Base-by-base conservation (phyloP, 2,329 filamentous ascomycete species). In the Aspergillus persii region DNA sequence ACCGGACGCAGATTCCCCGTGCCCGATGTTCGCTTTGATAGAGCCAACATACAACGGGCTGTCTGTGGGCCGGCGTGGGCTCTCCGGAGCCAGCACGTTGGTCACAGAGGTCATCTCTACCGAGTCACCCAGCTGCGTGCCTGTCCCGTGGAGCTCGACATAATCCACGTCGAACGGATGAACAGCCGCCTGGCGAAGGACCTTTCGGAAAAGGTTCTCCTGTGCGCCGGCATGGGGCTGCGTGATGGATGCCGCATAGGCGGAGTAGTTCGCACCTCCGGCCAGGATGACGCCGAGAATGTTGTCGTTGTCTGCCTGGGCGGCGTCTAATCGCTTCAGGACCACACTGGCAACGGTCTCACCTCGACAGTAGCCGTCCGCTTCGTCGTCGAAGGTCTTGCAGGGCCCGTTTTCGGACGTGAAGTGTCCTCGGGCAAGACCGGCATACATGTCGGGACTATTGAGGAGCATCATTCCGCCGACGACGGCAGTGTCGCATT, bases 401-500 rank as follows among this genome's bases (percentile, higher is more conserved):
- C 83, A 85, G 9, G 1, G 77, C 70, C 0, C 81, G 79, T 8
- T 68, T 8, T 62, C 61, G 29, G 71, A 69, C 5, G 73, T 61
- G 51, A 74, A 74, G 50, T 71, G 66, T 3, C 70, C 70, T 63
- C 88, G 85, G 70, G 86, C 88, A 2, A 93, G 79, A 64, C 88
- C 89, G 5, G 88, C 83, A 75, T 90, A 91, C 79, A 88, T 89
- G 73, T 93, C 89, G 0, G 90, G 87, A 74, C 91, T 91, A 51
- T 89, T 92, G 75, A 92, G 81, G 9, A 74, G 54, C 56, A 90
- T 92, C n/a, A 90, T 78, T 61, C 91, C 91, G 59, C 91, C 91
- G 2, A 90, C 89, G 36, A 92, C 86, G 1, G 89, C 91, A 6
- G 88, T 93, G 70, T 95, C 91, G 60, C 87, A 89, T 64, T 95